A percentile compares a stretch with the other conserved stretches of the same genome.
phyloP scores from a whole-genome alignment of 2,329 filamentous ascomycete species.

The Cordyceps sp. region DNA sequence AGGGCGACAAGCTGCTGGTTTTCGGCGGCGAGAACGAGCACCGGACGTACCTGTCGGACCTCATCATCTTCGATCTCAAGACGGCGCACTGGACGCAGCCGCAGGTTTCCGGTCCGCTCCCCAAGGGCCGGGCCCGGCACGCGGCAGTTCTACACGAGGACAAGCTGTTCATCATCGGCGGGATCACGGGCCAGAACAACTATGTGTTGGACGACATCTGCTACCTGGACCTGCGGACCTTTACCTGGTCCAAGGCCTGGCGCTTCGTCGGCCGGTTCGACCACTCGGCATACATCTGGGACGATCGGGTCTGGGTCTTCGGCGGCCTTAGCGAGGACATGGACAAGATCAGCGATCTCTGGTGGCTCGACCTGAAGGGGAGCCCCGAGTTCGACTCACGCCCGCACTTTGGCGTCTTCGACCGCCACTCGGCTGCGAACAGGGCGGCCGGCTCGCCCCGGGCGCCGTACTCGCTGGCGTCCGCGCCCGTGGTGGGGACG shows the following conservation, averaged over 20 bases:
- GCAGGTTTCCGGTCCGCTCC: conserved; percentile 66
- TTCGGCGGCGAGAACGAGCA: conserved; percentile 98
- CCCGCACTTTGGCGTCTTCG: conserved; percentile 36
- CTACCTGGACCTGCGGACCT: conserved; percentile 92
- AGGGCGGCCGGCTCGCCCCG: conserved; percentile 33
- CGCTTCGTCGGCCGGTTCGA: conserved; percentile 90
- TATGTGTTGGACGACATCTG: conserved; percentile 90
- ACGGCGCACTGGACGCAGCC: conserved; percentile 94
- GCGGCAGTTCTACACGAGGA: conserved; percentile 91
- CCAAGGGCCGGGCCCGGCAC: conserved; percentile 81
- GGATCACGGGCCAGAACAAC: conserved; percentile 86
- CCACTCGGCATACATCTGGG: conserved; percentile 85
- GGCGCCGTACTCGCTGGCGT: conserved; percentile 30
- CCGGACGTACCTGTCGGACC: conserved; percentile 82
- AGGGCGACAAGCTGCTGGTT: conserved; percentile 87
- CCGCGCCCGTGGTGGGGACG: conserved; percentile 34
- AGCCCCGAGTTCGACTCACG: conserved; percentile 68
- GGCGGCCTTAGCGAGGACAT: conserved; percentile 89
- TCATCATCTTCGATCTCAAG: conserved; percentile 90
- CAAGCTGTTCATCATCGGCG: conserved; percentile 88
- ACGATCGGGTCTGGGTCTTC: conserved; percentile 89
- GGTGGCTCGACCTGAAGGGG: conserved; percentile 92
- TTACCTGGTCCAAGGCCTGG: conserved; percentile 94
- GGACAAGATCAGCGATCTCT: conserved; percentile 90
- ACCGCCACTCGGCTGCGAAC: conserved; percentile 24